Conservation (phyloP, 78 protist genomes). For the Dictyostelium intermedium region DNA sequence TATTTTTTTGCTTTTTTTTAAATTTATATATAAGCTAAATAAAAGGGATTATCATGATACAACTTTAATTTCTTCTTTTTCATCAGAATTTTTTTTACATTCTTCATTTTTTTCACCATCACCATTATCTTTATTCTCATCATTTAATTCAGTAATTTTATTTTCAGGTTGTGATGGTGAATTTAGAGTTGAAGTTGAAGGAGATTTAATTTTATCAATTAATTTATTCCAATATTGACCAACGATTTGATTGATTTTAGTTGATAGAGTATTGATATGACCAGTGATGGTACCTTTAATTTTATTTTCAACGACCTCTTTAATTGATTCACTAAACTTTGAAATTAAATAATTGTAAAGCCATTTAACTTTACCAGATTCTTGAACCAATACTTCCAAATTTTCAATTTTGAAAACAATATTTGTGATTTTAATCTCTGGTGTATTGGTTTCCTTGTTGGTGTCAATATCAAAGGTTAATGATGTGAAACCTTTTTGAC, state of each 20-base stretch:
- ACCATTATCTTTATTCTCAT: neutral
- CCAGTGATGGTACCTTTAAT: conserved; percentile 49
- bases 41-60: neutral
- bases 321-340: conserved; percentile 62
- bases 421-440: conserved; percentile 56
- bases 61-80: neutral
- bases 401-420: conserved; percentile 33
- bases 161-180: neutral
- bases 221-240: conserved; percentile 63
- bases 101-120: neutral
- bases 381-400: conserved; percentile 44
- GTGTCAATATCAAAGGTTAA: conserved; percentile 59
- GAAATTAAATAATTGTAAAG: conserved; percentile 55
- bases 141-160: neutral
- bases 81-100: neutral
- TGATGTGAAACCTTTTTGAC: conserved; percentile 16
- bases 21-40: too few relatives aligned
- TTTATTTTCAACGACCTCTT: conserved; percentile 31
- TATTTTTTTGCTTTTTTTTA: too few relatives aligned
- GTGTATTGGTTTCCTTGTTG: neutral
- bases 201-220: conserved; percentile 7
- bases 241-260: conserved; percentile 45
- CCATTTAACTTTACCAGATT: conserved; percentile 62
- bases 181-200: neutral
- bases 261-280: conserved; percentile 38